Percentiles rank a stretch among this genome's conserved stretches.
Evolutionary conservation across 2,329 filamentous ascomycete species (phyloP).

Genomic region (Trichoderma brevicompactum): DNA sequence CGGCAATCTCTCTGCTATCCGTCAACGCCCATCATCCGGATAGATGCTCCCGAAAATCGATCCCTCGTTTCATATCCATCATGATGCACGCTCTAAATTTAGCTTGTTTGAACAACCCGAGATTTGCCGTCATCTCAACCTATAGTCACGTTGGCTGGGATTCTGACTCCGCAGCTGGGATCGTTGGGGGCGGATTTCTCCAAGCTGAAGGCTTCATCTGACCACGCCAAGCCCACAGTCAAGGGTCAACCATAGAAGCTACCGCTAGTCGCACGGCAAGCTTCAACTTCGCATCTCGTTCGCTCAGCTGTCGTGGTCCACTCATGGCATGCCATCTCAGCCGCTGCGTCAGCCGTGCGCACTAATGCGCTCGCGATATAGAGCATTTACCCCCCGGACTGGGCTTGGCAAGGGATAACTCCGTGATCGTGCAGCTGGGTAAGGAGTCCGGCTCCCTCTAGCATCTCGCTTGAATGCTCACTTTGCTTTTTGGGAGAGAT

Average conservation of each 20-base stretch:
- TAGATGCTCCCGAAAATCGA: not conserved
- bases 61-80: not conserved
- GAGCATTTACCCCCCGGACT: not conserved
- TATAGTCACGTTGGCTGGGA: not conserved
- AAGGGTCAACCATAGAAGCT: not conserved
- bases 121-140: not conserved
- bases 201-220: constrained; percentile 20
- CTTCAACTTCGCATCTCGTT: not conserved
- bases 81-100: not conserved
- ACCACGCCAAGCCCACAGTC: constrained; percentile 7
- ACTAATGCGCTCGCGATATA: not conserved
- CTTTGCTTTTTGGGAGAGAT: not conserved
- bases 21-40: not conserved
- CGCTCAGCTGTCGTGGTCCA: not conserved
- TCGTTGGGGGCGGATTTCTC: constrained; percentile 11
- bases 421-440: constrained; percentile 1
- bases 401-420: constrained; percentile 14
- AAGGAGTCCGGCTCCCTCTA: not conserved
- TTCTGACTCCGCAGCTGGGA: not conserved
- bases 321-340: not conserved
- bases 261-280: not conserved
- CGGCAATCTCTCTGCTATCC: no score
- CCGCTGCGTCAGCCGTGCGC: not conserved
- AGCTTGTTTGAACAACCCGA: not conserved
- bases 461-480: not conserved